Base-by-base conservation (phyloP, 108 stramenopile species). In the Skeletonema marinoi region DNA sequence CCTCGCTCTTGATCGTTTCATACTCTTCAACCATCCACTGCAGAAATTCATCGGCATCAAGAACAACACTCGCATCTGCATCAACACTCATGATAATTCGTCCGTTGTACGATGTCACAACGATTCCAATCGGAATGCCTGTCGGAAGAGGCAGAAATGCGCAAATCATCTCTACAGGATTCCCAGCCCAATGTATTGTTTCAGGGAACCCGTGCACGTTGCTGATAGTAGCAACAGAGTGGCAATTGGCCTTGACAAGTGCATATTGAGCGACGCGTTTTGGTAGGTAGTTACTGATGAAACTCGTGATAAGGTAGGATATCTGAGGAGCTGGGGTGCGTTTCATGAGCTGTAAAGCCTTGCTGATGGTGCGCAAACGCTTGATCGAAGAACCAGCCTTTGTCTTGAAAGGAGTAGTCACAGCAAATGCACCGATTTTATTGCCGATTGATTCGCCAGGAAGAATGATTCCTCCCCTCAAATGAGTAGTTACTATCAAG, bases 1-100 rank as follows among this genome's bases (percentile, higher is more conserved):
- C 54, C 21, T 70, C 65, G 0, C 60, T 60, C 46, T 73, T 78
- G 5, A 71, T 13, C 33, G 36, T 31, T 63, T 75, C 63, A 32
- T 75, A 70, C 30, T 81, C 80, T 65, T 75, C 74, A 25, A 81
- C 35, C 80, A 75, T 80, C 30, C 72, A 80, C n/a, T 70, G 32
- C 35, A 62, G 50, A 63, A 79, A 79, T 25, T 32, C 10, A 36
- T 51, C 73, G 7, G 74, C 73, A 31, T 80, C 66, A 10, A 66
- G 78, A 48, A 80, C 73, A 44, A 48, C 65, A 36, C 32, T 70
- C 31, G 64, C 62, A 46, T n/a, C 41, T 33, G 62, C 61, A 8
- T 69, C 74, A 17, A 69, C 51, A 41, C 50, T 60, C 63, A 65
- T 14, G 11, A 48, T 25, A 19, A 69, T 75, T 21, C 36, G 42